A percentile compares a stretch with the other conserved stretches of the same genome.
These are phyloP conservation scores for Lactarius akahatsu DNA, from an alignment of 768 basidiomycete species.

Conservation along the genomic window DNA sequence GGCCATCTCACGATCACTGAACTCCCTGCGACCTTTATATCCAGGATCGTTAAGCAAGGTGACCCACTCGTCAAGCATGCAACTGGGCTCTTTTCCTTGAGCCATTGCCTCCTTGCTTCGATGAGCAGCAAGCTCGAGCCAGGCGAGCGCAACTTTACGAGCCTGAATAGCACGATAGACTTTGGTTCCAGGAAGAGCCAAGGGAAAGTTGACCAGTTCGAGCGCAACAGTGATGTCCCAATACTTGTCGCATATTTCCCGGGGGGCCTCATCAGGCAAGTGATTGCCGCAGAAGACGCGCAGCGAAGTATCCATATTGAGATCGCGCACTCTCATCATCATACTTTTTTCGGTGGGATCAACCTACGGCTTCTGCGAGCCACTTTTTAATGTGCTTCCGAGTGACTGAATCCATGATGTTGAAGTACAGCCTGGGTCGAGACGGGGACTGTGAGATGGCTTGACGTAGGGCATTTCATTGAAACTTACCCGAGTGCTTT, in stretches of 20 bases:
- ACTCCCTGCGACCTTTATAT: conserved; percentile 79
- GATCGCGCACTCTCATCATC: conserved; percentile 89
- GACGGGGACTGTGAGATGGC: neutral
- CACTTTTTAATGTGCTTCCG: conserved; percentile 74
- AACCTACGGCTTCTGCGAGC: conserved; percentile 56
- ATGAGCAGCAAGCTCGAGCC: conserved; percentile 75
- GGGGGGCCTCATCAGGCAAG: conserved; percentile 74
- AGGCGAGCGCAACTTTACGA: conserved; percentile 79
- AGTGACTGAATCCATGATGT: conserved; percentile 79
- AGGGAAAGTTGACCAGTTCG: conserved; percentile 97
- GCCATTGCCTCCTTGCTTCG: conserved; percentile 83
- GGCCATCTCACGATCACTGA: conserved; percentile 92
- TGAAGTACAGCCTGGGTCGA: conserved; percentile 69
- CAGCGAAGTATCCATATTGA: conserved; percentile 98
- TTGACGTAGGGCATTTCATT: neutral
- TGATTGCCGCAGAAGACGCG: conserved; percentile 93
- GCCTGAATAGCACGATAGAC: conserved; percentile 92
- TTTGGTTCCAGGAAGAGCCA: conserved; percentile 94
- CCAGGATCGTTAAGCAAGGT: conserved; percentile 60
- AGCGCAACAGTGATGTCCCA: conserved; percentile 95
- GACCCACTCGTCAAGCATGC: conserved; percentile 94
- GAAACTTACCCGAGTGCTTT: conserved; percentile 78
- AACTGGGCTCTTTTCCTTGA: conserved; percentile 73
- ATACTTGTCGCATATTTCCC: conserved; percentile 89
- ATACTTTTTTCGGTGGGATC: conserved; percentile 54